phyloP scores from a whole-genome alignment of 177 flowering plant species.

The Vitis hybrid region DNA sequence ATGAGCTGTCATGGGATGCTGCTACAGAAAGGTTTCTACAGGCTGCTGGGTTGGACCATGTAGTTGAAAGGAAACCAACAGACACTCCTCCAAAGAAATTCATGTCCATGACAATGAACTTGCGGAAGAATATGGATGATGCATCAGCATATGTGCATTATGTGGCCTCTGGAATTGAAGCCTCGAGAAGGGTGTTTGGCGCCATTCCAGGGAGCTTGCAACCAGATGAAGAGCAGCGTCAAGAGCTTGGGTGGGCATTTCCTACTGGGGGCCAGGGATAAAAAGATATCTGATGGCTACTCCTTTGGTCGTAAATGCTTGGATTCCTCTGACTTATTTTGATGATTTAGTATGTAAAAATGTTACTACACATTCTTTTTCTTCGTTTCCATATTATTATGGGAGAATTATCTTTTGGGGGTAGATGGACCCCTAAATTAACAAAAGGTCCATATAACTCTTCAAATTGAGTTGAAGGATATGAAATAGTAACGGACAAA shows the following conservation, averaged over 20 bases:
- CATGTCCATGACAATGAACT: slow-evolving; percentile 52
- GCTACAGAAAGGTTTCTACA: slow-evolving; percentile 77
- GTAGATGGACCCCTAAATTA: no score
- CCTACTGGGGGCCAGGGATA: slow-evolving; percentile 7
- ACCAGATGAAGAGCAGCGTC: slow-evolving; percentile 76
- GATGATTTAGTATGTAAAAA: no score
- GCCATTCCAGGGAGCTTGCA: slow-evolving; percentile 67
- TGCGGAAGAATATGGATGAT: slow-evolving; percentile 57
- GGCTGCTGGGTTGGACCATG: slow-evolving; percentile 48
- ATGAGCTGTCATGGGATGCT: slow-evolving; percentile 89
- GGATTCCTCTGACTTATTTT: no score
- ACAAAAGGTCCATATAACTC: no score
- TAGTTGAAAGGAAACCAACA: slow-evolving; percentile 8
- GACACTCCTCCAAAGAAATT: slow-evolving; percentile 33
- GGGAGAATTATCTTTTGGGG: no score
- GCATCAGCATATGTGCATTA: slow-evolving; percentile 74
- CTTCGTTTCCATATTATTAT: no score
- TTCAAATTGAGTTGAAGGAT: no score
- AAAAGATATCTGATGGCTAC: no score
- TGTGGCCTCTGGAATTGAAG: slow-evolving; percentile 60
- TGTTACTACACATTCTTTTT: no score
- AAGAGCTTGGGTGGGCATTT: slow-evolving; percentile 63
- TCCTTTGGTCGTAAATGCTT: no score
- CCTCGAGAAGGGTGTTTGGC: slow-evolving; percentile 58
- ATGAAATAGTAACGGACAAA: no score